A percentile compares a stretch with the other conserved stretches of the same genome.
Evolutionary conservation across 805 yeast genomes (phyloP).

Genomic region (Candida peoriensis): DNA sequence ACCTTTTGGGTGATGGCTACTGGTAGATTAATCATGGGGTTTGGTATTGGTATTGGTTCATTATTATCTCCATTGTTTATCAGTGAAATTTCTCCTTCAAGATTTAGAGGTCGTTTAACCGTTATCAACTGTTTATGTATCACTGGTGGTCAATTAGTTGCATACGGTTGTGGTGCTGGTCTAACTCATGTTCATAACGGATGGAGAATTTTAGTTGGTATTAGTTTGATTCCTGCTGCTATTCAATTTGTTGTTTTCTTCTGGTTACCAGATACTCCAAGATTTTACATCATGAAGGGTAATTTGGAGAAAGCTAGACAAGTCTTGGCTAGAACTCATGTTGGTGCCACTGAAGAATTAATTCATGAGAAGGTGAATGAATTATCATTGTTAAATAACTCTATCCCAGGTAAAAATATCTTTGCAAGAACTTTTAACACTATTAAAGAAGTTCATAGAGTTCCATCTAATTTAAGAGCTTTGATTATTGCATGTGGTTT

Average conservation of each 20-base stretch:
- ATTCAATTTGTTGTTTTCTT: constrained; percentile 70
- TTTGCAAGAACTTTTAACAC: constrained; percentile 53
- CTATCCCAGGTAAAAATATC: constrained; percentile 43
- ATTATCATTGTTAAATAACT: constrained; percentile 42
- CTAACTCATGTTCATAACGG: constrained; percentile 69
- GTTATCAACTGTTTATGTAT: constrained; percentile 84
- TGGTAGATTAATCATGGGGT: constrained; percentile 91
- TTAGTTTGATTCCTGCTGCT: constrained; percentile 83
- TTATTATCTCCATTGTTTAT: constrained; percentile 91
- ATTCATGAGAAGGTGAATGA: constrained; percentile 68
- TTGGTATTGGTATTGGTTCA: constrained; percentile 95
- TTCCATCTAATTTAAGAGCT: constrained; percentile 83
- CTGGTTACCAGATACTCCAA: constrained; percentile 94
- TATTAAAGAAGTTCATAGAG: constrained; percentile 55
- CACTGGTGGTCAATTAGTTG: constrained; percentile 93
- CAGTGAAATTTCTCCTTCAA: constrained; percentile 87
- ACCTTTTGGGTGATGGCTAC: constrained; percentile 86
- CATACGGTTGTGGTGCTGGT: constrained; percentile 93
- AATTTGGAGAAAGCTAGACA: constrained; percentile 56
- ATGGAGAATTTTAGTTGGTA: constrained; percentile 90
- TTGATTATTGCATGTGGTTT: constrained; percentile 85
- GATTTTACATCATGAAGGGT: constrained; percentile 75
- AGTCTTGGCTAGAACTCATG: constrained; percentile 62
- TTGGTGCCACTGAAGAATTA: constrained; percentile 55
- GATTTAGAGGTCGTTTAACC: constrained; percentile 86